Evolutionary conservation across 1,284 basidiomycete species (phyloP), one percentile per base, ranked within the genome.

Genomic region (Schizophyllum commune): DNA sequence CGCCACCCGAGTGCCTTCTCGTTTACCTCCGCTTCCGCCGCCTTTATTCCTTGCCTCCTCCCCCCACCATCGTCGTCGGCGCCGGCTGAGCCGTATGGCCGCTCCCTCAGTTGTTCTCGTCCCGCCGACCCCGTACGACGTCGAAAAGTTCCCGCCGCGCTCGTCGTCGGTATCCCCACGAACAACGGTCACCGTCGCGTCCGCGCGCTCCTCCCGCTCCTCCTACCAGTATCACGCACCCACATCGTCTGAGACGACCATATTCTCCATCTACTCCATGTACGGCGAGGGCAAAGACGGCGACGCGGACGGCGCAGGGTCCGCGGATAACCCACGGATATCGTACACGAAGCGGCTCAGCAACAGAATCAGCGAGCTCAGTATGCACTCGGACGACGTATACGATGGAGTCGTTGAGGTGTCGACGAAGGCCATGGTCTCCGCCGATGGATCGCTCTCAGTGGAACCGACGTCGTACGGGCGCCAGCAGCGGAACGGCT

Each of bases 201-300:
- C 65, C 58, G 39, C 39, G 39, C 47, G 57, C 8, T 5, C 63
- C 68, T 64, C 70, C 70, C 27, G 67, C 68, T 32, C 65, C 67
- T 58, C 65, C 65, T 59, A 67, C 70, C 32, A 57, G 32, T 54
- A 62, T 19, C 66, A 67, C 64, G 62, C 64, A 33, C 73, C 75
- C 51, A 68, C 68, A 21, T 76, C 77, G 5, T 77, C 77, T 61
- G 86, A 88, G 66, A 82, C 84, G 47, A 83, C 87, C 8, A 88
- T 90, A 67, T 83, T 88, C 70, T 85, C 87, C 61, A 91, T 91
- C 61, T 91, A 89, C 71, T 89, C 86, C 58, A 91, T 91, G 89
- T 91, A 91, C 71, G 80, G 80, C 56, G 80, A 82, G 67, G 77
- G 79, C 52, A 74, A 65, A 67, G 60, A 58, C 52, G 61, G 68